phyloP scores from a whole-genome alignment of 768 basidiomycete species.

The Coprinopsis cinerea region DNA sequence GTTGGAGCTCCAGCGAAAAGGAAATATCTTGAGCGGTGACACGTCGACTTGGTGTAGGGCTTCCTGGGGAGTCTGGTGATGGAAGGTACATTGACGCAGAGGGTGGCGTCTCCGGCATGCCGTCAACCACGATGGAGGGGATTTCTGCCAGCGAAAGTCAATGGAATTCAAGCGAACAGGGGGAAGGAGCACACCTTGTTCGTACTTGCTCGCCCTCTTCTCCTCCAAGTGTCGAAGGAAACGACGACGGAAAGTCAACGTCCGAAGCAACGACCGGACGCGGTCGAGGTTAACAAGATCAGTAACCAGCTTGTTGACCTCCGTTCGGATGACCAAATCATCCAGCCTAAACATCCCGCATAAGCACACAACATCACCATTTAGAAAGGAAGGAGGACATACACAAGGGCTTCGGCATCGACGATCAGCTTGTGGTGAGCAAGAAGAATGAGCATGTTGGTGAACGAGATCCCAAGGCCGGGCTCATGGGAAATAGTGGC shows the following conservation, averaged over 20 bases:
- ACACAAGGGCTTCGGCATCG: slow-evolving; percentile 86
- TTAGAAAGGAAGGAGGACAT: slow-evolving; percentile 6
- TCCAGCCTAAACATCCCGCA: slow-evolving; percentile 49
- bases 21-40: slow-evolving; percentile 42
- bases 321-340: slow-evolving; percentile 71
- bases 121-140: slow-evolving; percentile 66
- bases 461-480: slow-evolving; percentile 84
- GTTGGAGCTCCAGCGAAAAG: slow-evolving; percentile 33
- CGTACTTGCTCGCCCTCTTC: slow-evolving; percentile 28
- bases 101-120: slow-evolving; percentile 47
- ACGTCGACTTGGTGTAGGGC: slow-evolving; percentile 33
- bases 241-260: slow-evolving; percentile 64
- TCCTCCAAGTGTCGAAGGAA: slow-evolving; percentile 52
- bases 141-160: slow-evolving; percentile 37
- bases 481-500: slow-evolving; percentile 67
- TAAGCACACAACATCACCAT: slow-evolving; percentile 2
- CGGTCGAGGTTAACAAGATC: slow-evolving; percentile 84
- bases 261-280: slow-evolving; percentile 73
- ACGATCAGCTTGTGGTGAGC: slow-evolving; percentile 91
- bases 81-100: slow-evolving; percentile 52
- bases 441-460: slow-evolving; percentile 78
- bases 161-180: neutral
- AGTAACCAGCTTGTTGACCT: slow-evolving; percentile 72
- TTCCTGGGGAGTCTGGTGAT: slow-evolving; percentile 29
- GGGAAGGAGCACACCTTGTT: slow-evolving; percentile 30